Evolutionary conservation across 768 basidiomycete genomes (phyloP), one percentile per base, ranked within the genome.

Genomic region (Collybia nuda): DNA sequence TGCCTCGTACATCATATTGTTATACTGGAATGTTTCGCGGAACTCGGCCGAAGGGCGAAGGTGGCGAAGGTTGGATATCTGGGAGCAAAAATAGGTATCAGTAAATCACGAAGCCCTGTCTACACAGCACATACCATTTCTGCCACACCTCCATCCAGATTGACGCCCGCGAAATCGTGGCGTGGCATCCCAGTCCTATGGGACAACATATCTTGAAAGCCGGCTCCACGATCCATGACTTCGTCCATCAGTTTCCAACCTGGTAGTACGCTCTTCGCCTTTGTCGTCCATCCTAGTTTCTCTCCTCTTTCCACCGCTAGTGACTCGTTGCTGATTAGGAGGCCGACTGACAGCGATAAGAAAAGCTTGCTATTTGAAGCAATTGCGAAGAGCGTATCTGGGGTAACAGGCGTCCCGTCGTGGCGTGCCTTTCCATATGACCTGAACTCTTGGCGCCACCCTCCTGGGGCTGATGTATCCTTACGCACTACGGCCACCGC

Each of bases 141-240:
- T 15, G 63, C 43, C 5, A 73, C 58, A 3, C 67, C 64, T 5
- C 70, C 72, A 28, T 60, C 36, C 9, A 68, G 50, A 8, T 61
- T 41, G 12, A 48, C 57, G 6, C 68, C 66, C 9, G 72, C 72
- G 26, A 54, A 69, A 56, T 76, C 75, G 46, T 78, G 76, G 11
- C 74, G 54, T n/a, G 75, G 76, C 61, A 78, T 51, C 0, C 74
- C 76, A 11, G 74, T 76, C 5, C 76, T 56, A 57, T 78, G 76
- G 1, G 68, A 68, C 0, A 74, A 55, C 63, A 75, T 70, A 57
- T 78, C 74, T 40, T 73, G 68, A 2, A 78, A 45, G 21, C 57
- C 72, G 0, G 68, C 67, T 5, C 62, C 67, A 37, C 58, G 53
- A 51, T 62, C 57, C 54, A 65, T 67, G n/a, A 71, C 62, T 6